Base-by-base conservation (phyloP, 768 basidiomycete genomes). In the Lactifluus echinatus region DNA sequence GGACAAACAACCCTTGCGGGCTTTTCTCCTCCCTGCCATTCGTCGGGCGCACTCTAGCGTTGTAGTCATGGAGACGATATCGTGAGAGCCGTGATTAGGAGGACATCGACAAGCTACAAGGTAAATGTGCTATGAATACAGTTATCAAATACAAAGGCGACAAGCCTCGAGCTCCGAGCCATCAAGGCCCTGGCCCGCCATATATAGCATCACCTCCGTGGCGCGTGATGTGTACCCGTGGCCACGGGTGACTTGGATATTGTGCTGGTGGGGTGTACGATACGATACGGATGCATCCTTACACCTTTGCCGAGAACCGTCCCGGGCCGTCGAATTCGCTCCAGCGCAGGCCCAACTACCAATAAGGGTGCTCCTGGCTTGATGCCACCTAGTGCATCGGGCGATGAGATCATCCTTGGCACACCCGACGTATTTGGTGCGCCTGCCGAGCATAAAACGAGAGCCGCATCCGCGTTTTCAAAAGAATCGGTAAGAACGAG, bases 261-360 rank as follows among this genome's bases (percentile, higher is more conserved):
- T 17, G 43, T 36, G 42, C 37, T 37, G 17, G 53, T n/a, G 11
- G 53, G 26, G 21, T 28, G 57, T 15, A 71, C 67, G 33, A 81
- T 70, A 60, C 77, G 76, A 66, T 84, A 86, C 2, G 84, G 83
- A 59, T 80, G 78, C 8, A 85, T 61, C 21, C 79, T 74, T 8
- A 76, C 72, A 36, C 79, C 78, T 58, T 74, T 74, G 14, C 73
- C 69, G 26, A 80, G 59, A 17, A 67, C 74, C 8, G 70, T 66
- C 33, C 71, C 67, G 1, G 75, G 71, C 11, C 74, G 70, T 52
- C 81, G 79, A 46, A 83, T 68, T 19, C 70, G 68, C 42, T 75
- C 70, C 15, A 82, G 63, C 0, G 77, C 75, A 1, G 73, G 71
- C 1, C 82, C 83, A 14, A 81, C 72, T 50, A 82, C 67, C 33